Conservation (phyloP, 306 rosid species). For the Alnus rubra region DNA sequence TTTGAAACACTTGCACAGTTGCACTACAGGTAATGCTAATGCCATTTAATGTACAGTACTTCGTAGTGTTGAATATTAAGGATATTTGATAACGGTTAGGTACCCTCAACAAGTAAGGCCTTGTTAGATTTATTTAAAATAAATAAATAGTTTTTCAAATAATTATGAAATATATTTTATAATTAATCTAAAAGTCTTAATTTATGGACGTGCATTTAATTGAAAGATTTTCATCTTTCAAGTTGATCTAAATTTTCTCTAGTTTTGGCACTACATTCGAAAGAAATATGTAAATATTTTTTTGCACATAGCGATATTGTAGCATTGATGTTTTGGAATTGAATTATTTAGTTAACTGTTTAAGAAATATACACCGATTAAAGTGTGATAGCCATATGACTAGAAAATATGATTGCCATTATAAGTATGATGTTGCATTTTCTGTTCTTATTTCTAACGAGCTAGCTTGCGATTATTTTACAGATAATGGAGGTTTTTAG, state of each 20-base stretch:
- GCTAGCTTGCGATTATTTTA: conserved; percentile 16
- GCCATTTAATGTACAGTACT: neutral
- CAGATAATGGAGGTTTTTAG: conserved; percentile 93
- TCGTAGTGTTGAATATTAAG: neutral
- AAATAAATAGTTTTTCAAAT: too few relatives aligned
- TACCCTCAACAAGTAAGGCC: too few relatives aligned
- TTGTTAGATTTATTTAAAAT: too few relatives aligned
- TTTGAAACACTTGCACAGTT: conserved; percentile 85
- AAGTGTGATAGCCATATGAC: too few relatives aligned
- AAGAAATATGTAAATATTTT: too few relatives aligned
- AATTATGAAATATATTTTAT: too few relatives aligned
- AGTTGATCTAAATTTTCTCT: conserved; percentile 6
- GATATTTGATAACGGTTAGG: too few relatives aligned
- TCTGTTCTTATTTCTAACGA: conserved; percentile 21
- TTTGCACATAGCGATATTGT: conserved; percentile 30
- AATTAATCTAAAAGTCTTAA: too few relatives aligned
- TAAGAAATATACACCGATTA: too few relatives aligned
- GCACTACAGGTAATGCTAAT: conserved; percentile 66
- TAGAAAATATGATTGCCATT: neutral
- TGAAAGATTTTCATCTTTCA: neutral
- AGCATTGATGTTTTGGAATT: neutral
- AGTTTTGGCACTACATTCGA: too few relatives aligned
- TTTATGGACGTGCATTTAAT: too few relatives aligned
- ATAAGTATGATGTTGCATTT: neutral
- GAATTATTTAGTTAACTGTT: too few relatives aligned